phyloP scores from a whole-genome alignment of 495 filamentous ascomycete species.

The Jackrogersella minutella region DNA sequence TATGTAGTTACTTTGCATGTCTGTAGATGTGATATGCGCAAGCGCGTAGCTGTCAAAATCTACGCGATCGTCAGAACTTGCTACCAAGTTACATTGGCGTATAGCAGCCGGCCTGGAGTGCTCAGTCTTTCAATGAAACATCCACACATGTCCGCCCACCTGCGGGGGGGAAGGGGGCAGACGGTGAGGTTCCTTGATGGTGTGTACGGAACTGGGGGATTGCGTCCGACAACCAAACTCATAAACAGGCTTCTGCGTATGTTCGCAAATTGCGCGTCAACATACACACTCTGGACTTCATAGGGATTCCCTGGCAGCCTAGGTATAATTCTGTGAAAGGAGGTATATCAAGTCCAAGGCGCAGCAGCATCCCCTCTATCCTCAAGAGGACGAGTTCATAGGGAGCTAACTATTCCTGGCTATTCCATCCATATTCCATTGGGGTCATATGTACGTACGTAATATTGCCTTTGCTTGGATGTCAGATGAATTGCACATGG shows the following conservation, averaged over 20 bases:
- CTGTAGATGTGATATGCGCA: conserved; percentile 25
- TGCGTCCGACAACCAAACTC: conserved; percentile 11
- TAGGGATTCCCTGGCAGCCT: too few species aligned
- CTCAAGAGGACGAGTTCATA: not conserved
- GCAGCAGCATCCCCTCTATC: not conserved
- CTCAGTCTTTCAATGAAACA: conserved; percentile 4
- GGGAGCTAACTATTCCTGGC: too few species aligned
- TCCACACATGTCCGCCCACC: conserved; percentile 13
- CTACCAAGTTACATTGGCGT: conserved; percentile 20
- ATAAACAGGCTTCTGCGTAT: conserved; percentile 16
- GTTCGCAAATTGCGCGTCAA: conserved; percentile 7
- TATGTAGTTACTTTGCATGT: conserved; percentile 6
- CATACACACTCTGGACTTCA: not conserved
- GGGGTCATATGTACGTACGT: not conserved
- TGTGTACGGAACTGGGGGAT: conserved; percentile 3
- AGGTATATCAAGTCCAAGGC: not conserved
- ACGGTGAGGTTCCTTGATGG: conserved; percentile 6
- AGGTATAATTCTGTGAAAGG: not conserved
- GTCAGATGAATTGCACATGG: not conserved
- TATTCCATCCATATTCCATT: too few species aligned
- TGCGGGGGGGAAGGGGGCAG: conserved; percentile 4
- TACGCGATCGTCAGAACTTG: conserved; percentile 27
- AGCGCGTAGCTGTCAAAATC: conserved; percentile 25
- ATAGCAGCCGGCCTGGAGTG: not conserved
- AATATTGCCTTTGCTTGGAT: not conserved